Evolutionary conservation across 352 stramenopile genomes (phyloP).

Genomic region (Vaucheria bursata): DNA sequence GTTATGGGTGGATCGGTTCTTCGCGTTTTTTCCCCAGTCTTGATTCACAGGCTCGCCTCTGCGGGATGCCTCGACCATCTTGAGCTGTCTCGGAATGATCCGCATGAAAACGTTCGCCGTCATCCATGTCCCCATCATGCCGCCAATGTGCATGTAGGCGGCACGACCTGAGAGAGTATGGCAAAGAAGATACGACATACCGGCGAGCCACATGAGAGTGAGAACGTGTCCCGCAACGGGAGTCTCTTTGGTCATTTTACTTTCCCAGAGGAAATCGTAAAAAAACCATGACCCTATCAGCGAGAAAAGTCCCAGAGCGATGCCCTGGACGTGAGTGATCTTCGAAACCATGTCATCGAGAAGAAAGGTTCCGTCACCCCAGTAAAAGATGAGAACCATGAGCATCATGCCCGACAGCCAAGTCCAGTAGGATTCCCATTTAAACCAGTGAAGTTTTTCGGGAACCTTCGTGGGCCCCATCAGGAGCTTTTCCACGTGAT

Average conservation of each 20-base stretch:
- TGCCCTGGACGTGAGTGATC: neutral
- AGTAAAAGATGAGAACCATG: neutral
- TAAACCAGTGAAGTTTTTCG: neutral
- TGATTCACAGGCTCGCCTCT: neutral
- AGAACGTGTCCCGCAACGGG: neutral
- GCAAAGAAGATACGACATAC: neutral
- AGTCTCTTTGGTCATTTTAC: neutral
- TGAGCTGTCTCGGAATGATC: neutral
- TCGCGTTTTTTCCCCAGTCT: neutral
- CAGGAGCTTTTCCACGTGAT: slow-evolving; percentile 1
- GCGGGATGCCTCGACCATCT: neutral
- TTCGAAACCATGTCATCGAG: neutral
- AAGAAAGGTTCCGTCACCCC: neutral
- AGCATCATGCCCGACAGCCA: neutral
- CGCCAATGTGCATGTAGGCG: neutral
- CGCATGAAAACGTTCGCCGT: slow-evolving; percentile 1
- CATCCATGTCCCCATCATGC: neutral
- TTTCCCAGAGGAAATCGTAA: neutral
- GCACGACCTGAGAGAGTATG: neutral
- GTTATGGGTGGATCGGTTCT: neutral
- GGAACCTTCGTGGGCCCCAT: neutral
- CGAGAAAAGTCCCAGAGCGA: neutral
- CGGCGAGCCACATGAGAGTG: neutral
- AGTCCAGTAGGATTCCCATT: neutral
- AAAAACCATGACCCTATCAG: neutral